Evolutionary conservation across 495 filamentous ascomycete species (phyloP), one percentile per base, ranked within the genome.

Genomic region (Penicillium robsamsonii): DNA sequence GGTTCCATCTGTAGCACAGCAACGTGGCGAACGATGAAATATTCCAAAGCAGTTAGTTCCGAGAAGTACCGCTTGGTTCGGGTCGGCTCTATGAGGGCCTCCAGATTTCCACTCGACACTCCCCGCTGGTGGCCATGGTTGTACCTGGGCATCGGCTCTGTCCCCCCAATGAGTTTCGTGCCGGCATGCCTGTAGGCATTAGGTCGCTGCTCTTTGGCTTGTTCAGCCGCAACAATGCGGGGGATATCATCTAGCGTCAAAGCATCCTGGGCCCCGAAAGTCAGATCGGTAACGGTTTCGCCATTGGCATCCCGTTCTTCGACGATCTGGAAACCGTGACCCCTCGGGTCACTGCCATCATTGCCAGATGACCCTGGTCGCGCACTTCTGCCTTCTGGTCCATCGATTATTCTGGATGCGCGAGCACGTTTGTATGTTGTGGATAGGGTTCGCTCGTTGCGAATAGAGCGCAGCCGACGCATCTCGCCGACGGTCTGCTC

Each of bases 401-500:
- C 93, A 72, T 96, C 92, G 60, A 98, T 90, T 50, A 98, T 95
- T 33, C 91, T 81, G 4, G 93, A 97, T 12, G 90, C 90, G 38
- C 94, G 82, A 35, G 92, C 91, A 60, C 91, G 94, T 67, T 87
- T 91, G 64, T 91, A 88, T 20, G 91, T 96, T 5, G 88, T 94
- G 12, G 92, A 96, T 15, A 99, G 75, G 56, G 93, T 90, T 55
- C 92, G 91, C 60, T 97, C 93, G 71, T 97, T 86, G 22, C 95
- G 86, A 22, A 92, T 96, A 44, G 94, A 97, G 52, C 92, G 84
- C 50, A 97, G 72, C 56, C 94, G 82, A 55, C 88, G 86, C 73
- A 99, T 95, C 73, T 97, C 92, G 53, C 92, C 93, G 45, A 99
- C 87, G 24, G 93, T 94, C 71, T 95, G 93, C 70, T 96, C 92